Evolutionary conservation across 768 basidiomycete species (phyloP).

Genomic region (Crucibulum laeve): DNA sequence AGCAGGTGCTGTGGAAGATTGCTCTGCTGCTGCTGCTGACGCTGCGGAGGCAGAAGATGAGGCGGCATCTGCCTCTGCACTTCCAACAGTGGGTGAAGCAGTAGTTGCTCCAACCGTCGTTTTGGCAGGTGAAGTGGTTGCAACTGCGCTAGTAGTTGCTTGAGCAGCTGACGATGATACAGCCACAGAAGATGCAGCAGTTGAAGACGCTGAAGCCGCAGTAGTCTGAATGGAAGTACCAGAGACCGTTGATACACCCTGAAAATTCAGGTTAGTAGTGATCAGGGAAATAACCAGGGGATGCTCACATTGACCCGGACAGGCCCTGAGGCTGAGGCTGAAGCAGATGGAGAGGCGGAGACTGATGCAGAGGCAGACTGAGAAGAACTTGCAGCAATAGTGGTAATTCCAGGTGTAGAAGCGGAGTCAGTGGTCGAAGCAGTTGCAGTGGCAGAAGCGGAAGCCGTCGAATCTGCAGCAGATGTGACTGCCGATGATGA

Average conservation of each 20-base stretch:
- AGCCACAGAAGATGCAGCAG: constrained; percentile 1
- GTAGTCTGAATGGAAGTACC: constrained; percentile 10
- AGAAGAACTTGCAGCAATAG: not conserved
- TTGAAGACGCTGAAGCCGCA: constrained; percentile 10
- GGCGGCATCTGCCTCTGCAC: not conserved
- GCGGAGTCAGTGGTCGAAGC: not conserved
- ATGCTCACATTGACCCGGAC: not conserved
- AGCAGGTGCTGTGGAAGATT: constrained; percentile 28
- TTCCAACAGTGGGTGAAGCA: constrained; percentile 2
- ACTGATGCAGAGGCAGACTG: constrained; percentile 6
- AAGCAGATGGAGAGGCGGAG: constrained; percentile 4
- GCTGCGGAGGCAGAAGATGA: constrained; percentile 8
- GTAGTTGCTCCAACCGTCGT: not conserved
- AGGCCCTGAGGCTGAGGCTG: not conserved
- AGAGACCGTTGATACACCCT: constrained; percentile 6
- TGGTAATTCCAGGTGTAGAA: not conserved
- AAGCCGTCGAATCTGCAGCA: constrained; percentile 10
- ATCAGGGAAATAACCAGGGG: not conserved
- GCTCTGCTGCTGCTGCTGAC: constrained; percentile 28
- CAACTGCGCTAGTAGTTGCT: constrained; percentile 7
- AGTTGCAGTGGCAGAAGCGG: constrained; percentile 8
- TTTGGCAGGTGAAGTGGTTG: not conserved
- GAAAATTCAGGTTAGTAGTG: not conserved
- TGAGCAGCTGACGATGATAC: constrained; percentile 4
- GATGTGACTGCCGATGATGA: constrained; percentile 6